phyloP scores from a whole-genome alignment of 164 flowering plant species.

The Houttuynia cordata region DNA sequence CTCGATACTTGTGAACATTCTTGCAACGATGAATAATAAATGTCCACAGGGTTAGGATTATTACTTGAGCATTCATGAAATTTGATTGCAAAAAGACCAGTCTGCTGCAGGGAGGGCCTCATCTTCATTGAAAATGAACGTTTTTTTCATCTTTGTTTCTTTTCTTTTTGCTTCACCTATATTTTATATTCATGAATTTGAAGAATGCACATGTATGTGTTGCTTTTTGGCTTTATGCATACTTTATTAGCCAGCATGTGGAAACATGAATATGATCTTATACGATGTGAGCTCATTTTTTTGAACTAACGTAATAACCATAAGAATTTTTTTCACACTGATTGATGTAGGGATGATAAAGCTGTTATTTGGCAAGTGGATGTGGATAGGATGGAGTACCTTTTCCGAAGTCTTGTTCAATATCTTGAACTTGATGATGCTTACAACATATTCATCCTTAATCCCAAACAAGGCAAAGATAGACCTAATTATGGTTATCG shows the following conservation, averaged over 20 bases:
- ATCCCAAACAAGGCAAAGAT: constrained; percentile 46
- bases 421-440: constrained; percentile 80
- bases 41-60: no score
- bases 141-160: no score
- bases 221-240: not conserved
- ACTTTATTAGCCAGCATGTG: not conserved
- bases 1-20: no score
- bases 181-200: no score
- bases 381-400: constrained; percentile 62
- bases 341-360: constrained; percentile 35
- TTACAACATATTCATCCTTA: constrained; percentile 76
- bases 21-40: no score
- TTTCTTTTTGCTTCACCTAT: no score
- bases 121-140: no score
- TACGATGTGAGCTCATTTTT: not conserved
- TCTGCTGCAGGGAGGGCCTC: no score
- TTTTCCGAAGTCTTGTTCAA: constrained; percentile 64
- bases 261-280: no score
- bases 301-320: not conserved
- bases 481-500: constrained; percentile 74
- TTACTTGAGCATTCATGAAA: no score
- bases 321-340: not conserved
- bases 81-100: no score
- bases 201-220: no score
- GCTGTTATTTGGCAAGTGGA: constrained; percentile 79